Conservation (phyloP, 1,139 yeast genomes). For the Lodderomyces theae region DNA sequence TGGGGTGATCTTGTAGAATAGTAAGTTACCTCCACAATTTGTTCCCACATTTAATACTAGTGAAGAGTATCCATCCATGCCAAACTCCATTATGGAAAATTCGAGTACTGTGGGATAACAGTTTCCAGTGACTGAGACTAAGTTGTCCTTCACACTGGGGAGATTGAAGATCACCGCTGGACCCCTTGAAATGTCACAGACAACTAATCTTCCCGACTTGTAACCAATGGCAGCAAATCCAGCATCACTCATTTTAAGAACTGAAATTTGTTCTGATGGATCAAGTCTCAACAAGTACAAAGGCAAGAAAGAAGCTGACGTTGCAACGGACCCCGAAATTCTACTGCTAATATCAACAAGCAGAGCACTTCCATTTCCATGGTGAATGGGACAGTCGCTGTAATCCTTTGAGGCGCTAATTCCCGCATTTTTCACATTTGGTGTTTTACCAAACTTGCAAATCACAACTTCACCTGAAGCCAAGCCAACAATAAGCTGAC, state of each 20-base stretch:
- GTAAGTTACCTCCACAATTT: conserved; percentile 64
- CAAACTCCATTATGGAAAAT: conserved; percentile 68
- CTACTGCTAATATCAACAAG: conserved; percentile 32
- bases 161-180: conserved; percentile 69
- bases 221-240: conserved; percentile 89
- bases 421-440: conserved; percentile 13
- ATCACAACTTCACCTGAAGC: conserved; percentile 72
- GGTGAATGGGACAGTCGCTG: conserved; percentile 30
- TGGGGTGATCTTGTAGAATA: conserved; percentile 68
- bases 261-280: conserved; percentile 47
- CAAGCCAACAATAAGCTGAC: conserved; percentile 73
- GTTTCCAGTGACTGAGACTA: conserved; percentile 35
- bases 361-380: conserved; percentile 35
- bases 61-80: conserved; percentile 66
- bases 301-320: conserved; percentile 58
- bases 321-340: conserved; percentile 32
- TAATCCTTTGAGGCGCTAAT: conserved; percentile 23
- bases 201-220: conserved; percentile 67
- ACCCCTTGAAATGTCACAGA: conserved; percentile 76
- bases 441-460: conserved; percentile 61
- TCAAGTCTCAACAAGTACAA: conserved; percentile 41
- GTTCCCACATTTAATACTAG: conserved; percentile 78
- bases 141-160: conserved; percentile 40
- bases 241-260: conserved; percentile 65
- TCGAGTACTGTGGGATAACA: conserved; percentile 60